Evolutionary conservation across 2,329 filamentous ascomycete genomes (phyloP).

Genomic region (Cyphellophora europaea): DNA sequence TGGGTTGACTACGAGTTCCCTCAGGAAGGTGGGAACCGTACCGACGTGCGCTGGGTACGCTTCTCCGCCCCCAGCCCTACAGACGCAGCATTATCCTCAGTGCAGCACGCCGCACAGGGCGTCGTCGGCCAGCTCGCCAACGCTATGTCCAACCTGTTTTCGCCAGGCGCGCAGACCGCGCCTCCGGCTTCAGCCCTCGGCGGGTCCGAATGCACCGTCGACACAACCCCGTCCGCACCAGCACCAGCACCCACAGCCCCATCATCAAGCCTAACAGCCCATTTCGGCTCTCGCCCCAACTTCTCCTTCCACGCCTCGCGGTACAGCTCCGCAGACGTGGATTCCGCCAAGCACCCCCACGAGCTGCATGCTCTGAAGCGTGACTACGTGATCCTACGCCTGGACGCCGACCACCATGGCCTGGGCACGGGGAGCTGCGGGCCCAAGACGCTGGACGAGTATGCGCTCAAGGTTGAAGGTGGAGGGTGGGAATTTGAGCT

Average conservation of each 20-base stretch:
- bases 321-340: slow-evolving; percentile 44
- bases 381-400: slow-evolving; percentile 15
- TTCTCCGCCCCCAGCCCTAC: neutral
- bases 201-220: too few relatives aligned
- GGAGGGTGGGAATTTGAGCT: slow-evolving; percentile 6
- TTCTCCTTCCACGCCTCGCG: slow-evolving; percentile 50
- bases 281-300: slow-evolving; percentile 9
- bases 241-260: neutral
- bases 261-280: slow-evolving; percentile 2
- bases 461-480: slow-evolving; percentile 4
- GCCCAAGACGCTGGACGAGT: slow-evolving; percentile 11
- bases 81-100: neutral
- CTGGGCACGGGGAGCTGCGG: slow-evolving; percentile 21
- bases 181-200: neutral
- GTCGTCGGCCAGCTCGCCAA: neutral
- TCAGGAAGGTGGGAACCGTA: slow-evolving; percentile 58
- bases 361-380: slow-evolving; percentile 38
- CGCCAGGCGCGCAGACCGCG: neutral
- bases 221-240: slow-evolving; percentile 13
- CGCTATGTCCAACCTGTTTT: neutral
- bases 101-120: neutral
- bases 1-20: slow-evolving; percentile 56
- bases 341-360: slow-evolving; percentile 53
- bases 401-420: slow-evolving; percentile 25
- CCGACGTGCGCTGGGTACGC: slow-evolving; percentile 49